Percentiles rank a stretch among this genome's conserved stretches.
Evolutionary conservation across 805 yeast species (phyloP).

Genomic region (Teunomyces aglyptinius): DNA sequence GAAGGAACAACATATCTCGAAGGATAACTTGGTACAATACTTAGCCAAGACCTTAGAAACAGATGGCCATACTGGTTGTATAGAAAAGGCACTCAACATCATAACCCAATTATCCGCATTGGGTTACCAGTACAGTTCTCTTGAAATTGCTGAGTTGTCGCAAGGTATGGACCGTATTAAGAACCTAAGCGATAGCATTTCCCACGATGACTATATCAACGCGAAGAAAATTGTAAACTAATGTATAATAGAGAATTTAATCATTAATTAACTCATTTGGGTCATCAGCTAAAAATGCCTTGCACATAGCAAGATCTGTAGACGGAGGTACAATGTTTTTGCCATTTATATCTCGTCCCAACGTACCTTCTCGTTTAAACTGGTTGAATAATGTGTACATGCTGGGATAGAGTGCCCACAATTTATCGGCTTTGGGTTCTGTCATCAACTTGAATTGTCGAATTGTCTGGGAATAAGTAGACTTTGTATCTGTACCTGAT

Average conservation of each 20-base stretch:
- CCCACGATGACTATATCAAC: conserved; percentile 51
- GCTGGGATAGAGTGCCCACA: conserved; percentile 40
- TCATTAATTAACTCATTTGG: conserved; percentile 42
- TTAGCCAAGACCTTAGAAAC: conserved; percentile 30
- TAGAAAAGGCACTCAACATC: conserved; percentile 57
- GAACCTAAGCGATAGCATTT: conserved; percentile 46
- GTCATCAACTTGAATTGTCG: conserved; percentile 61
- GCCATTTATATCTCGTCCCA: conserved; percentile 44
- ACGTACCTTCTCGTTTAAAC: conserved; percentile 24
- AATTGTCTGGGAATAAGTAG: conserved; percentile 49
- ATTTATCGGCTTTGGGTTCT: conserved; percentile 45
- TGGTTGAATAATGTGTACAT: conserved; percentile 31
- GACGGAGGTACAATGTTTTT: conserved; percentile 49
- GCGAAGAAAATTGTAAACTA: conserved; percentile 43
- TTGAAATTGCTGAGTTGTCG: conserved; percentile 39
- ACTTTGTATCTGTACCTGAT: conserved; percentile 50
- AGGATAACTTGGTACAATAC: conserved; percentile 30
- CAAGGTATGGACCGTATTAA: conserved; percentile 38
- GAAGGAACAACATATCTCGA: conserved; percentile 37
- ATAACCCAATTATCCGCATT: conserved; percentile 43
- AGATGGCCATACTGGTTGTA: conserved; percentile 46
- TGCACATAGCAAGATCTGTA: conserved; percentile 47
- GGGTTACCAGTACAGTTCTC: conserved; percentile 44
- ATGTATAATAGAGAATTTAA: conserved; percentile 2
- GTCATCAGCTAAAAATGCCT: conserved; percentile 48